These are phyloP conservation scores for Penicillium alfredii DNA, from an alignment of 495 filamentous ascomycete species.

Conservation along the genomic window DNA sequence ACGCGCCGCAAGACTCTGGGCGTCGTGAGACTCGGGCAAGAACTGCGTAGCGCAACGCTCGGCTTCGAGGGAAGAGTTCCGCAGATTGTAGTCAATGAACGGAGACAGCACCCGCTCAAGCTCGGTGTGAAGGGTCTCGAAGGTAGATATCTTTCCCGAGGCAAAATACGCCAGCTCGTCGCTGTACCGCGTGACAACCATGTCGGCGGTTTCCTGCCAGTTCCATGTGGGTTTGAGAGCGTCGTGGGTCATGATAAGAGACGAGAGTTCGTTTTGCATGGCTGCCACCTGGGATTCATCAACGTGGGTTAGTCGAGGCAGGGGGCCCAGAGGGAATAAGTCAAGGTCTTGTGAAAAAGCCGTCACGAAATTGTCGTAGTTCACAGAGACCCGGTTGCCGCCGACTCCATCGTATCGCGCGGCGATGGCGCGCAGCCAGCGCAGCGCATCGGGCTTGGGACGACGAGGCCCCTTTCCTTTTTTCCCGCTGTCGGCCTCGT, in stretches of 20 bases:
- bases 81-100: conserved; percentile 45
- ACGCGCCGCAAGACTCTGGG: conserved; percentile 22
- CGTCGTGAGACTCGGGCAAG: conserved; percentile 19
- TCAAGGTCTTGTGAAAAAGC: conserved; percentile 51
- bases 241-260: conserved; percentile 28
- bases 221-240: conserved; percentile 27
- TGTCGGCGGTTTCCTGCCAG: conserved; percentile 58
- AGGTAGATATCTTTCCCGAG: conserved; percentile 25
- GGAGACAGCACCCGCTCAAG: conserved; percentile 41
- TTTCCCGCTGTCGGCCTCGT: conserved; percentile 11
- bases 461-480: conserved; percentile 5
- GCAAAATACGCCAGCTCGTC: conserved; percentile 46
- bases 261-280: conserved; percentile 38
- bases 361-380: conserved; percentile 57
- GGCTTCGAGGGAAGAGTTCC: conserved; percentile 28
- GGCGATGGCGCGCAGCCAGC: conserved; percentile 38
- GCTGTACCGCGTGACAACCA: conserved; percentile 54
- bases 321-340: conserved; percentile 33
- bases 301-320: conserved; percentile 45
- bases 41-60: conserved; percentile 49
- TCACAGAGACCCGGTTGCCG: conserved; percentile 44
- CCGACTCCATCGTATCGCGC: conserved; percentile 57
- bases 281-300: conserved; percentile 28
- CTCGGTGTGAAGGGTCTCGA: conserved; percentile 35
- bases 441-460: conserved; percentile 3